Evolutionary conservation across 129 eudicot genomes (phyloP), one percentile per base, ranked within the genome.

Genomic region (Pittosporum tobira): DNA sequence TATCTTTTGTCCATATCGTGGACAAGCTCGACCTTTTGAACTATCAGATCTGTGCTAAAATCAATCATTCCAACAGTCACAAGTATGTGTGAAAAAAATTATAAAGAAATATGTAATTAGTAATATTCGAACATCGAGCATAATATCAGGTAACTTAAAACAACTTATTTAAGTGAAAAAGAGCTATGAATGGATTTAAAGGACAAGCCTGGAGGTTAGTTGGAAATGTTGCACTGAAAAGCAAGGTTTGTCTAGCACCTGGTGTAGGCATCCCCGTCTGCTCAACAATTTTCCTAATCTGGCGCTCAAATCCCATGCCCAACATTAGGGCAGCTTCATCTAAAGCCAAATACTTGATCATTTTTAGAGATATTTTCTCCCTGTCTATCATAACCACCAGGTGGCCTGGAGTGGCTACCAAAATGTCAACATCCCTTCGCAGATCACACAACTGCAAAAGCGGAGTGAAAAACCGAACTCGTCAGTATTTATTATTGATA

Each of bases 301-400:
- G 90, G 9, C 81, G 95, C 65, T 82, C 95, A 31, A 85, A 85
- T 2, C 95, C 95, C 95, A 85, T 85, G 64, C 82, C 95, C 69
- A 85, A 45, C 90, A 85, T 85, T 21, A 89, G 73, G 47, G 82
- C 95, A 18, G 95, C 95, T 40, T 86, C 95, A n/a, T 86, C 95
- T 6, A 86, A 57, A 44, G 90, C 84, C 64, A 86, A 58, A 66
- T 82, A 82, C 61, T 63, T 81, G 26, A 86, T 63, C 65, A 49
- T 79, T 20, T 42, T 38, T 8, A 86, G 79, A 11, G 95, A 82
- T 47, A 82, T 68, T 62, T 38, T 86, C 2, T 75, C 78, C 59
- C 90, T 69, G 59, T 86, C 95, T 3, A 86, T 73, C 80, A 86
- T 61, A 63, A 82, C 95, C 1, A 82, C 84, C 42, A 86, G 63